These are phyloP conservation scores for Phytopythium sindhum DNA, from an alignment of 352 stramenopile genomes.

Conservation along the genomic window DNA sequence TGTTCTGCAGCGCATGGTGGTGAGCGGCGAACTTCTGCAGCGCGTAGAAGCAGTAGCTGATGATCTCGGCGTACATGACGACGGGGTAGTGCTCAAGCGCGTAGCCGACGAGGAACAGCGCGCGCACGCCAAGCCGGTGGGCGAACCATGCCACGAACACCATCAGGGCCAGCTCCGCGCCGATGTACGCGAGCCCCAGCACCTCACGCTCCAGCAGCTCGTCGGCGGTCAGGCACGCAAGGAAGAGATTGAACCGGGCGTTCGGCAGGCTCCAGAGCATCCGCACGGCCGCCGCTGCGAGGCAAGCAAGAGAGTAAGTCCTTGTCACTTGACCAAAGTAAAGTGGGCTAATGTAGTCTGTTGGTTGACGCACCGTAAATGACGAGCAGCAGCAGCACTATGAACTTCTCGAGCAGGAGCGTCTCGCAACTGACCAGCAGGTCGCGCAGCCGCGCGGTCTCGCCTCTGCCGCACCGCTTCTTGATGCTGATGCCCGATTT, in stretches of 20 bases:
- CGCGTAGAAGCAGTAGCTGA: neutral
- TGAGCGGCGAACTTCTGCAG: neutral
- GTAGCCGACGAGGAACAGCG: neutral
- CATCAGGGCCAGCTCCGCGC: neutral
- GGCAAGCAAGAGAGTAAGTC: neutral
- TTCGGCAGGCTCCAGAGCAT: slow-evolving; percentile 1
- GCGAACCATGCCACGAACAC: neutral
- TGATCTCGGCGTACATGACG: neutral
- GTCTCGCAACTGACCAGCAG: neutral
- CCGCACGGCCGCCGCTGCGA: neutral
- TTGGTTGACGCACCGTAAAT: neutral
- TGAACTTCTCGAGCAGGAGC: slow-evolving; percentile 1
- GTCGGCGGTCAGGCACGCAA: neutral
- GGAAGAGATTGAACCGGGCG: neutral
- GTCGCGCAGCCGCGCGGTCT: neutral
- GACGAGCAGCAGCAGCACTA: neutral
- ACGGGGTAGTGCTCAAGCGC: neutral
- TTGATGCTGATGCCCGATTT: neutral
- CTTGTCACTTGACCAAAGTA: too few relatives aligned
- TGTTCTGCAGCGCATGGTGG: neutral
- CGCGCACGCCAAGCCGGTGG: neutral
- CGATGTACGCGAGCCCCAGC: neutral
- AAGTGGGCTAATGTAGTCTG: too few relatives aligned
- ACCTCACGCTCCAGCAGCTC: neutral
- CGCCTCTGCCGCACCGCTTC: neutral